Evolutionary conservation across 257 asterid genomes (phyloP).

Genomic region (Fraxinus americana): DNA sequence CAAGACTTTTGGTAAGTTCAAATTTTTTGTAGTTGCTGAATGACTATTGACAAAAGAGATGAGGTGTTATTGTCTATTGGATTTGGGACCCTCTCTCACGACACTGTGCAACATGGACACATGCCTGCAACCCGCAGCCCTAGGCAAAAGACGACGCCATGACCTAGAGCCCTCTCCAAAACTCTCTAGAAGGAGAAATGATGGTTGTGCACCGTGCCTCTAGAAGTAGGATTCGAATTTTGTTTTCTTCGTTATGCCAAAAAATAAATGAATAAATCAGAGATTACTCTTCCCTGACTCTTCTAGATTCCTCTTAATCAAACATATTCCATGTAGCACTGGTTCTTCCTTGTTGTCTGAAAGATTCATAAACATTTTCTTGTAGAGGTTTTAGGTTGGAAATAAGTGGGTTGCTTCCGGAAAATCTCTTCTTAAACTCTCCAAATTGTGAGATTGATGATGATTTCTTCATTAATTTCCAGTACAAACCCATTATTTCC

Average conservation of each 20-base stretch:
- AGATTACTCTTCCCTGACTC: neutral
- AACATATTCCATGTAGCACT: neutral
- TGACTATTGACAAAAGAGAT: neutral
- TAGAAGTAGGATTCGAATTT: neutral
- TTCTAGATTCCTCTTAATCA: slow-evolving; percentile 27
- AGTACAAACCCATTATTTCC: slow-evolving; percentile 29
- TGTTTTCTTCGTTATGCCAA: neutral
- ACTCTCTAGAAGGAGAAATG: too few species aligned
- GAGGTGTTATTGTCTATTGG: neutral
- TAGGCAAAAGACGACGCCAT: neutral
- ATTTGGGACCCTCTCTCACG: neutral
- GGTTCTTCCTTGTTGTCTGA: slow-evolving; percentile 10
- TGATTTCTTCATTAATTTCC: slow-evolving; percentile 41
- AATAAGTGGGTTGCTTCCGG: neutral
- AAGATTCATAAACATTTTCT: slow-evolving; percentile 6
- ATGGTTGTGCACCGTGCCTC: too few species aligned
- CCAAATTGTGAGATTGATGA: slow-evolving; percentile 18
- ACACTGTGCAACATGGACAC: neutral
- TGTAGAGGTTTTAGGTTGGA: neutral
- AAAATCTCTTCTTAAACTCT: slow-evolving; percentile 4
- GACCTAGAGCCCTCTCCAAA: slow-evolving; percentile 19
- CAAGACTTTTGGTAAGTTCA: too few species aligned
- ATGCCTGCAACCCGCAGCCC: neutral
- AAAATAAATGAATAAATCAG: neutral
- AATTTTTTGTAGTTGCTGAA: neutral